Evolutionary conservation across 164 flowering plant species (phyloP).

Genomic region (Platanus orientalis): DNA sequence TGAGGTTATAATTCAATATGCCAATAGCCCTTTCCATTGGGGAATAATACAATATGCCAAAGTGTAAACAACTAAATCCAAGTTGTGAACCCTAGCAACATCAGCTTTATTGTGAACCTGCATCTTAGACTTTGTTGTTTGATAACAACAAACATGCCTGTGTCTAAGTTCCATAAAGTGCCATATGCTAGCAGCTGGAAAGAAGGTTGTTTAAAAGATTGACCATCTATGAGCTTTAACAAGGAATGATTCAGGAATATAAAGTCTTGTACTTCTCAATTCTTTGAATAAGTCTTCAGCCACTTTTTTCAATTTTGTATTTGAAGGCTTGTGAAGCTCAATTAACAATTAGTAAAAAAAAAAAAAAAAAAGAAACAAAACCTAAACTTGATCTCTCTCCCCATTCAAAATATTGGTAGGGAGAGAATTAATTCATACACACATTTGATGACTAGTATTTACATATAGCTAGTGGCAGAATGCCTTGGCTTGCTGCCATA

Average conservation of each 20-base stretch:
- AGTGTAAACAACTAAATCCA: too few species aligned
- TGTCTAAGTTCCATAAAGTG: too few species aligned
- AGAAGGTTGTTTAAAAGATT: constrained; percentile 15
- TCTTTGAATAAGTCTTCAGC: constrained; percentile 63
- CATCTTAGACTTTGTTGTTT: too few species aligned
- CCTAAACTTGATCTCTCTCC: neutral
- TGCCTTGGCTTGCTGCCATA: constrained; percentile 89
- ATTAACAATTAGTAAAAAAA: constrained; percentile 1
- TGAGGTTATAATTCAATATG: too few species aligned
- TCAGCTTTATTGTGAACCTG: too few species aligned
- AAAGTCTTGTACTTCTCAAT: constrained; percentile 45
- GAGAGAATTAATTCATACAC: neutral
- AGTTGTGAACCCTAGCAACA: too few species aligned
- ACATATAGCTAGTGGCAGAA: constrained; percentile 40
- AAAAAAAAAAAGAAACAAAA: neutral
- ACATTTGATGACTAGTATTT: neutral
- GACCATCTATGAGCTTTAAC: constrained; percentile 90
- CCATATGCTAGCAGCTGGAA: too few species aligned
- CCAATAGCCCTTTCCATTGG: too few species aligned
- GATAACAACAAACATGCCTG: too few species aligned
- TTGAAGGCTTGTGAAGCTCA: constrained; percentile 65
- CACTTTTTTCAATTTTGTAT: constrained; percentile 44
- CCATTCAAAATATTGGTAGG: neutral
- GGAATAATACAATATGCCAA: too few species aligned
- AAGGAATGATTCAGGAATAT: constrained; percentile 55